phyloP scores from a whole-genome alignment of 2,329 filamentous ascomycete species.

The Cladorrhinum sp. region DNA sequence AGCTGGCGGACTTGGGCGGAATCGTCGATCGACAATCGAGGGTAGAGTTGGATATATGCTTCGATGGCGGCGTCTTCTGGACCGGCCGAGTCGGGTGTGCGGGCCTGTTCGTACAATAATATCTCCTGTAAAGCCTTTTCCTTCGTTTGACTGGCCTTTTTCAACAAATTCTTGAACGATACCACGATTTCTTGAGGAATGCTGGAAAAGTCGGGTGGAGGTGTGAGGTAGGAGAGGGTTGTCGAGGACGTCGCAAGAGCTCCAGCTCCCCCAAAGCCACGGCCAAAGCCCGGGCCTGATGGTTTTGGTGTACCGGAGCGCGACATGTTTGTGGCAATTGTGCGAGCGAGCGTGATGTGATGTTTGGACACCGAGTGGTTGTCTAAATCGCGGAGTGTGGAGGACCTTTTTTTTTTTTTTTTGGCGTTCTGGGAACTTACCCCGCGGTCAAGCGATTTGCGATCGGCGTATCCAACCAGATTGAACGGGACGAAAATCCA shows the following conservation, averaged over 20 bases:
- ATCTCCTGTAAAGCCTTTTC: conserved; percentile 87
- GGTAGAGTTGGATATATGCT: conserved; percentile 85
- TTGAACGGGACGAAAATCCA: no score
- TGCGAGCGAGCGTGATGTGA: not conserved
- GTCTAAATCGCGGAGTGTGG: no score
- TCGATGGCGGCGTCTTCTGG: conserved; percentile 81
- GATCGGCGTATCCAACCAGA: no score
- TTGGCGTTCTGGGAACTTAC: no score
- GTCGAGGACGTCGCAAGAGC: conserved; percentile 42
- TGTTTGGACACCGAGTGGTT: no score
- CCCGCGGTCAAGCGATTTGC: no score
- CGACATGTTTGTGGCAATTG: not conserved
- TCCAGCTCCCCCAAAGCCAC: conserved; percentile 38
- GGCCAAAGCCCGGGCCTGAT: not conserved
- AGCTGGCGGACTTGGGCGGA: conserved; percentile 84
- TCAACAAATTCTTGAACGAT: conserved; percentile 86
- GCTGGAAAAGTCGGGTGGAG: conserved; percentile 74
- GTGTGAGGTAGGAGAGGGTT: conserved; percentile 78
- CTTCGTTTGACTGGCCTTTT: conserved; percentile 92
- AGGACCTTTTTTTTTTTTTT: no score
- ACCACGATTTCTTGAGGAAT: conserved; percentile 83
- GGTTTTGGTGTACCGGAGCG: not conserved
- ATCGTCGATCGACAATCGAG: conserved; percentile 85
- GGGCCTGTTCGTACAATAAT: conserved; percentile 57
- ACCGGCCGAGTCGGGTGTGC: conserved; percentile 55